Conservation (phyloP, 2,329 filamentous ascomycete genomes). For the Penicillium hordei region DNA sequence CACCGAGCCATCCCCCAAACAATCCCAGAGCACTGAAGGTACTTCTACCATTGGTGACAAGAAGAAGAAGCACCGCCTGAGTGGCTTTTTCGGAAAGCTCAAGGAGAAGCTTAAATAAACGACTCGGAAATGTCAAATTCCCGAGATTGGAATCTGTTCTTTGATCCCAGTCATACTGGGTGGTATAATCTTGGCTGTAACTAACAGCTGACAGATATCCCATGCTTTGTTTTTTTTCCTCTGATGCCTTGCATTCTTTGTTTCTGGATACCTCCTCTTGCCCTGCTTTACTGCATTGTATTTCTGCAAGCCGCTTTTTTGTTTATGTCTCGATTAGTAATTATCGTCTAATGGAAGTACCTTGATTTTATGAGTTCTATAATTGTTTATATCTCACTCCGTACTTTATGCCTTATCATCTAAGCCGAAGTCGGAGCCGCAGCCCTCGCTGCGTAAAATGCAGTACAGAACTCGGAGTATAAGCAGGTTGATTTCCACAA, state of each 20-base stretch:
- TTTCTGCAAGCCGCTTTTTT: slow-evolving; percentile 20
- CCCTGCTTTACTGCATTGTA: slow-evolving; percentile 25
- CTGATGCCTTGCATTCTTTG: slow-evolving; percentile 9
- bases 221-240: not conserved
- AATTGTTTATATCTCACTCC: not conserved
- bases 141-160: not conserved
- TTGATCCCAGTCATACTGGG: not conserved
- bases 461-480: slow-evolving; percentile 6
- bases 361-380: slow-evolving; percentile 1
- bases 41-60: slow-evolving; percentile 36
- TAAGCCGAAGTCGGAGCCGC: slow-evolving; percentile 6
- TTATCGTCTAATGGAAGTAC: slow-evolving; percentile 16
- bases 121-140: not conserved
- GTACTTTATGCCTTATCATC: not conserved
- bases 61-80: slow-evolving; percentile 63
- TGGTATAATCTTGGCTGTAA: slow-evolving; percentile 3
- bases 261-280: slow-evolving; percentile 31
- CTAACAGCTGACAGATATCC: not conserved
- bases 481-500: not conserved
- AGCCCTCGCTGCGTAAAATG: slow-evolving; percentile 3
- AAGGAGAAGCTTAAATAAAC: slow-evolving; percentile 54
- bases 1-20: slow-evolving; percentile 12
- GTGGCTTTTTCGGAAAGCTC: slow-evolving; percentile 58
- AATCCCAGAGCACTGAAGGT: slow-evolving; percentile 11
- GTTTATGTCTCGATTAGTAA: slow-evolving; percentile 20